A percentile compares a stretch with the other conserved stretches of the same genome.
phyloP scores from a whole-genome alignment of 2,329 filamentous ascomycete species.

The Cladosporium sp. region DNA sequence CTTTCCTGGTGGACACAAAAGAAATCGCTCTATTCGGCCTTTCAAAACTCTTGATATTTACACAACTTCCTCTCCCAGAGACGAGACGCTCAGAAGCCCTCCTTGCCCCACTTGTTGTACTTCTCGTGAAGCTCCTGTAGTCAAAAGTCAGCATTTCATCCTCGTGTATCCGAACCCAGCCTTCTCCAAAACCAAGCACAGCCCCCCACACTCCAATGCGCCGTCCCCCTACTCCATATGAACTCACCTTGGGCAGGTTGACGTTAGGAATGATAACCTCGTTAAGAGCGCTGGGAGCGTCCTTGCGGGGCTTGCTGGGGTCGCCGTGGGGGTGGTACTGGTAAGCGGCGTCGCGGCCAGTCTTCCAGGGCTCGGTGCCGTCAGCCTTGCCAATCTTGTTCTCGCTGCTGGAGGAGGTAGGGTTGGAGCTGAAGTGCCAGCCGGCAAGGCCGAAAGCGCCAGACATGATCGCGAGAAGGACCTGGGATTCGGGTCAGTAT shows the following conservation, averaged over 20 bases:
- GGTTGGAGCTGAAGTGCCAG: constrained; percentile 84
- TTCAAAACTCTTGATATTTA: constrained; percentile 19
- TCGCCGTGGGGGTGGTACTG: constrained; percentile 77
- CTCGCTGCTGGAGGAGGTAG: constrained; percentile 83
- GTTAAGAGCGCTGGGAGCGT: constrained; percentile 94
- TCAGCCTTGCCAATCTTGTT: constrained; percentile 70
- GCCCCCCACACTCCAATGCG: background rate
- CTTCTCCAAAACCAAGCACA: background rate
- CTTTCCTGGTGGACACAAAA: constrained; percentile 2
- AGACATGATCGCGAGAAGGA: constrained; percentile 89
- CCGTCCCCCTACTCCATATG: background rate
- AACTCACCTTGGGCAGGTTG: constrained; percentile 78
- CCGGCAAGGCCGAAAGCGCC: constrained; percentile 84
- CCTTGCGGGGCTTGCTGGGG: constrained; percentile 69
- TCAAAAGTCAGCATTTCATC: constrained; percentile 8
- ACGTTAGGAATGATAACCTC: constrained; percentile 92
- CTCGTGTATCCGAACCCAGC: background rate
- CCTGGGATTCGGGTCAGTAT: constrained; percentile 14
- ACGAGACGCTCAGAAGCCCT: constrained; percentile 66
- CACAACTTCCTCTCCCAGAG: constrained; percentile 2
- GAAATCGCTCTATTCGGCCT: constrained; percentile 19
- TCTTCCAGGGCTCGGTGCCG: constrained; percentile 90
- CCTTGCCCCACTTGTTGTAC: constrained; percentile 99
- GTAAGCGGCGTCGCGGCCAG: constrained; percentile 63
- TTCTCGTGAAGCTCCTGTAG: constrained; percentile 87